Evolutionary conservation across 768 basidiomycete species (phyloP), one percentile per base, ranked within the genome.

Genomic region (Amanita thiersii): DNA sequence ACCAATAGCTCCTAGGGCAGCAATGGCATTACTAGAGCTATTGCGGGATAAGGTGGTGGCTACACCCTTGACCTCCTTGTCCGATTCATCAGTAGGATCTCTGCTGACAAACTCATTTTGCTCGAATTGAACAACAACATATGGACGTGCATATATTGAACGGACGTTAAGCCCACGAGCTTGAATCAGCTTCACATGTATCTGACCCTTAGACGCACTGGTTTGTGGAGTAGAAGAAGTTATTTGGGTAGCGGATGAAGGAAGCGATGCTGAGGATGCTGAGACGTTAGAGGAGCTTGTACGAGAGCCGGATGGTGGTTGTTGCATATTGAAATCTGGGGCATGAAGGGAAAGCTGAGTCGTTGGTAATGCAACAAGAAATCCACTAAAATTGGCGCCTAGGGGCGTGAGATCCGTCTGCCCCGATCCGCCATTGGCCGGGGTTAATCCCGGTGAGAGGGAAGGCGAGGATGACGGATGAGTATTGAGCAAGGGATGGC

Each of bases 91-190:
- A 18, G 83, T 86, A 19, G 91, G 88, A 59, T 94, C 88, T 33
- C 96, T 70, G 52, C 81, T 82, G 59, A 99, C 82, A 57, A 97
- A 99, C 64, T 99, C 96, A 72, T 91, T 97, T 63, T 98, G 87
- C 68, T 99, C 96, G 63, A 97, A 99, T 62, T 92, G 86, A 51
- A 93, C 92, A 59, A 98, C 93, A 52, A 92, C 87, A 59, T 99
- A 98, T 12, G 92, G 88, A 0, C 79, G 71, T 3, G 86, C 79
- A 47, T 69, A 58, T 31, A 73, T 53, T 10, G 79, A 73, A 32
- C 72, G 71, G 39, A 91, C 82, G 49, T 80, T 80, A 58, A 99
- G 81, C 7, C 74, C 77, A 36, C 89, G 77, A 9, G 89, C 96
- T 50, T 84, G 81, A 61, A 99, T 90, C 57, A 99, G 79, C 64